Base-by-base conservation (phyloP, 2,329 filamentous ascomycete species). In the Aspergillus pseudoterreus region DNA sequence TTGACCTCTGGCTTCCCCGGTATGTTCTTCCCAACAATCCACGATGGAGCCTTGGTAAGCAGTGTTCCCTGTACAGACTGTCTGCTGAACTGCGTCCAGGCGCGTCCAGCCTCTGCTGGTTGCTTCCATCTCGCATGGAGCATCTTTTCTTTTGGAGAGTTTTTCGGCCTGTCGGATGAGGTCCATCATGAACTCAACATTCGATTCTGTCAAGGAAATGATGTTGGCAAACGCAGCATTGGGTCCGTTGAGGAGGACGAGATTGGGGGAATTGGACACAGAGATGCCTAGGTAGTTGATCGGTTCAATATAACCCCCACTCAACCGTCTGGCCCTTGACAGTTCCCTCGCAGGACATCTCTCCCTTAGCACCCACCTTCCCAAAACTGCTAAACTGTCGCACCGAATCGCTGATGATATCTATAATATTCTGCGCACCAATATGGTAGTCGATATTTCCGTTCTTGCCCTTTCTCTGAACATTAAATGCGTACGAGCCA, bases 181-280 rank as follows among this genome's bases (percentile, higher is more conserved):
- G 11, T 53, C 42, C 14, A 43, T 33, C 9, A 53, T 44, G 14
- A 51, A 51, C 1, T 70, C 64, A 1, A 68, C 66, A 11, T 68
- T 61, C 1, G 50, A 49, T 49, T 74, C 71, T 17, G 68, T 59
- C 1, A 59, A 52, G 0, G 62, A 59, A 12, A 68, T 70, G 11
- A 65, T 49, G 43, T 71, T 73, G 6, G 57, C 56, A 47, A 72
- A 71, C 0, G 66, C 67, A 6, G 63, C 64, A 33, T 71, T 61
- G 0, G 74, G 74, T 0, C 73, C 74, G 3, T 56, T 49, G 11
- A 75, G 59, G 59, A 73, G 70, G 54, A 78, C 72, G 52, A 78
- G 59, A 53, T 78, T 78, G 0, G 76, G 76, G 50, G 75, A 78
- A 0, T 67, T 61, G 1, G 66, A 52, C 1, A 70, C 63, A 2